Evolutionary conservation across 352 stramenopile genomes (phyloP), one percentile per base, ranked within the genome.

Genomic region (Globisporangium alternatum): DNA sequence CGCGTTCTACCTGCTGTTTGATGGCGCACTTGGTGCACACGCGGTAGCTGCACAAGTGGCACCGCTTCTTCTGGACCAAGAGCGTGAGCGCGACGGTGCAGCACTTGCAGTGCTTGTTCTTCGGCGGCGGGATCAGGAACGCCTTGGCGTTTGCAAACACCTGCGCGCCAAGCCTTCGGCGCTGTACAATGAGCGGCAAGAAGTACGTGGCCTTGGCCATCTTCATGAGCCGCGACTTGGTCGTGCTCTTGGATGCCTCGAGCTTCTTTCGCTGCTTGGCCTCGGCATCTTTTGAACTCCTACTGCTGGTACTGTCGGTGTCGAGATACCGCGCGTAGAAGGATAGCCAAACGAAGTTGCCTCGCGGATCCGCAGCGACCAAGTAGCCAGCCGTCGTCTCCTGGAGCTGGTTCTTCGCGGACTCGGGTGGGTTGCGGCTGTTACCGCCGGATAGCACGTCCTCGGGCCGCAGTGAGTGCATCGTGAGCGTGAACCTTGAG

Each of bases 1-100:
- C 21, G 75, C 75, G 51, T 53, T 75, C 67, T 21, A 70, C 33
- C 57, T 77, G 63, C 62, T 79, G 65, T 43, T 73, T 74, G 31
- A 28, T 56, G 33, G 68, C 77, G 52, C 77, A 89, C 25, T 74
- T 72, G 22, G 76, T 68, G 52, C 80, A 89, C 25, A 86, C 78
- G 33, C 64, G 69, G 48, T 81, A 78, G 31, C 80, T 74, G 47
- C 80, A 86, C 12, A 89, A 65, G 17, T 75, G 68, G 45, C 80
- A 89, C 3, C 76, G 69, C 55, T 72, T 82, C 51, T 68, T 78
- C 17, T 62, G 48, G 60, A 72, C 54, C 22, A 75, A 62, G 21
- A 65, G 62, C 25, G 62, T 60, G 55, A 87, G 67, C 33, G 63
- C 65, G 19, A 51, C 51, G 17, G 68, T 74, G 55, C 80, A 89